phyloP scores from a whole-genome alignment of 768 basidiomycete genomes.

The Zangia roseola region DNA sequence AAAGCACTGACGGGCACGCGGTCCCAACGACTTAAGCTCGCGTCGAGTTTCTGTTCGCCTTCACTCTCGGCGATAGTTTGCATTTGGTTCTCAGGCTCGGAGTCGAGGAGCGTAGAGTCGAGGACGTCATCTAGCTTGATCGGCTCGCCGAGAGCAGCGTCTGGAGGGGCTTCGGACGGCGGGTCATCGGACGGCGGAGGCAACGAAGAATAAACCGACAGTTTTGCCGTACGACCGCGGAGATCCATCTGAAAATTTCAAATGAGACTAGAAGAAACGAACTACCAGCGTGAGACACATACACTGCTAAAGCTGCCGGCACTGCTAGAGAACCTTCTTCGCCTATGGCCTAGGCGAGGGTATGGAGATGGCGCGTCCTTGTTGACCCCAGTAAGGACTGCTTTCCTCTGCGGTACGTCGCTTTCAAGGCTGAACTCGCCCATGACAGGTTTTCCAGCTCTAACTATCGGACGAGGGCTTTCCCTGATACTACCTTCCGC shows the following conservation, averaged over 20 bases:
- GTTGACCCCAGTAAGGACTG: constrained; percentile 29
- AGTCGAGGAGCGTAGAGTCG: constrained; percentile 68
- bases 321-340: constrained; percentile 28
- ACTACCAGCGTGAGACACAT: constrained; percentile 20
- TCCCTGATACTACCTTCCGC: constrained; percentile 33
- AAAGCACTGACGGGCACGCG: constrained; percentile 71
- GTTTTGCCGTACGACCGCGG: constrained; percentile 32
- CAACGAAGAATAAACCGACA: constrained; percentile 34
- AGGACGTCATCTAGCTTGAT: constrained; percentile 72
- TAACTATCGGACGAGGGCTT: constrained; percentile 16
- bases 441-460: constrained; percentile 34
- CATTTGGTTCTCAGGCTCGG: constrained; percentile 42
- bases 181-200: constrained; percentile 38
- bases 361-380: constrained; percentile 35
- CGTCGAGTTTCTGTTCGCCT: constrained; percentile 39
- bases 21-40: constrained; percentile 69
- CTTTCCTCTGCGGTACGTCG: constrained; percentile 16
- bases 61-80: constrained; percentile 35
- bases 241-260: constrained; percentile 24
- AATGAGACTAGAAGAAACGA: constrained; percentile 7
- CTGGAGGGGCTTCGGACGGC: constrained; percentile 33
- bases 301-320: constrained; percentile 38
- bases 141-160: constrained; percentile 46
- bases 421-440: constrained; percentile 34
- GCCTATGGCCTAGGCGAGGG: constrained; percentile 23